Conservation (phyloP, 495 filamentous ascomycete species). For the Delitschia confertaspora region DNA sequence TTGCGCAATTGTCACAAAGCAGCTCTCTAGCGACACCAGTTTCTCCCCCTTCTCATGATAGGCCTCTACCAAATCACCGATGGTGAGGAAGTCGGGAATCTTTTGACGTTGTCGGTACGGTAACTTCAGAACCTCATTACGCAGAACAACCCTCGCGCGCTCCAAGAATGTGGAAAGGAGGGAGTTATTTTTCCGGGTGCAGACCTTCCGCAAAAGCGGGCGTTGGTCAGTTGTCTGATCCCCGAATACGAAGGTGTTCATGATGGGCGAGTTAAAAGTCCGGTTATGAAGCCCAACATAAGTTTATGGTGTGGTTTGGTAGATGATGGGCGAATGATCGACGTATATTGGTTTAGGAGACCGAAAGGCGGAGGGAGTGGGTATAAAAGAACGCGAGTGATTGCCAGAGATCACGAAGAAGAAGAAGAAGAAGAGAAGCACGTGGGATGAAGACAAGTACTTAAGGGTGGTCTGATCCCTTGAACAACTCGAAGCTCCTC, state of each 20-base stretch:
- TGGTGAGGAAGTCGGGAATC: constrained; percentile 60
- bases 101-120: constrained; percentile 48
- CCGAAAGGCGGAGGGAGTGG: too few species aligned
- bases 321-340: too few species aligned
- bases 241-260: constrained; percentile 50
- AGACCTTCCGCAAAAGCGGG: constrained; percentile 53
- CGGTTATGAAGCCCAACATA: too few species aligned
- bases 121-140: constrained; percentile 53
- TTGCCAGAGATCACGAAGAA: too few species aligned
- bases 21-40: constrained; percentile 55
- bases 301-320: too few species aligned
- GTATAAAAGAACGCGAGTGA: too few species aligned
- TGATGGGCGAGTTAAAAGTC: constrained; percentile 24
- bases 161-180: constrained; percentile 59
- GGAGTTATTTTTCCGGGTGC: constrained; percentile 56
- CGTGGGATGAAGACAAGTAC: too few species aligned
- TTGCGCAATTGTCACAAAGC: constrained; percentile 61
- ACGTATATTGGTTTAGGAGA: too few species aligned
- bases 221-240: constrained; percentile 71
- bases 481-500: too few species aligned
- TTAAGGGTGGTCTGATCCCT: too few species aligned
- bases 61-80: constrained; percentile 61
- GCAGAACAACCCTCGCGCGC: constrained; percentile 51
- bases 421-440: too few species aligned
- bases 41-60: constrained; percentile 51